A percentile compares a stretch with the other conserved stretches of the same genome.
Conservation (phyloP, 345 rosid genomes). For the Murraya paniculata region DNA sequence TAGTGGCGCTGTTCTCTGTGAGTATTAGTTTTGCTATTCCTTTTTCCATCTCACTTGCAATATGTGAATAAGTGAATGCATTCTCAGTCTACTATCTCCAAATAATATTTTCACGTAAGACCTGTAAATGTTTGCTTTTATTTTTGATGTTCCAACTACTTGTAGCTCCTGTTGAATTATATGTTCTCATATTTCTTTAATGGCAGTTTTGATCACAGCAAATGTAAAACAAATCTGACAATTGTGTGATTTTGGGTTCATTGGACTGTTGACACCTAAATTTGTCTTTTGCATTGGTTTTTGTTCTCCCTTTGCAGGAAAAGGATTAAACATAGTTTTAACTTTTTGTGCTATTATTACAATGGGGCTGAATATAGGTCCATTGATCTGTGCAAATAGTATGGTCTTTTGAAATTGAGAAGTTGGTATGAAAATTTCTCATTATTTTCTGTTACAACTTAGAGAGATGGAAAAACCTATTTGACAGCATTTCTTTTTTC, state of each 20-base stretch:
- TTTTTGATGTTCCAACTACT: background rate
- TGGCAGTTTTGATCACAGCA: background rate
- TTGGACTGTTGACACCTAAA: background rate
- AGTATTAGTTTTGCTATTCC: conserved; percentile 22
- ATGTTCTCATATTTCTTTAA: background rate
- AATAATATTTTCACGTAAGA: background rate
- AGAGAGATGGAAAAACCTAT: background rate
- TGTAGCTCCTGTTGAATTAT: background rate
- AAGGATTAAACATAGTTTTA: background rate
- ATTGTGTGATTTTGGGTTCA: background rate
- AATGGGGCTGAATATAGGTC: background rate
- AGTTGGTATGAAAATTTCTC: background rate
- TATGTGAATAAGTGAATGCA: background rate
- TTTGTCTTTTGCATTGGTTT: background rate
- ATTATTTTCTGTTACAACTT: background rate
- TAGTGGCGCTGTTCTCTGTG: conserved; percentile 83
- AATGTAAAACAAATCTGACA: background rate
- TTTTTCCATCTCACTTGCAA: background rate
- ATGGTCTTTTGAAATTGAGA: background rate
- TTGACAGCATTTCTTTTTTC: background rate
- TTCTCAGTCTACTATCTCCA: background rate
- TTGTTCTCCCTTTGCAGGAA: background rate
- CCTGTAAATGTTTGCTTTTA: background rate
- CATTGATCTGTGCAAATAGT: background rate
- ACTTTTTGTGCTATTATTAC: too few species aligned